These are phyloP conservation scores for Penicillium parvum DNA, from an alignment of 495 filamentous ascomycete species.

Conservation along the genomic window DNA sequence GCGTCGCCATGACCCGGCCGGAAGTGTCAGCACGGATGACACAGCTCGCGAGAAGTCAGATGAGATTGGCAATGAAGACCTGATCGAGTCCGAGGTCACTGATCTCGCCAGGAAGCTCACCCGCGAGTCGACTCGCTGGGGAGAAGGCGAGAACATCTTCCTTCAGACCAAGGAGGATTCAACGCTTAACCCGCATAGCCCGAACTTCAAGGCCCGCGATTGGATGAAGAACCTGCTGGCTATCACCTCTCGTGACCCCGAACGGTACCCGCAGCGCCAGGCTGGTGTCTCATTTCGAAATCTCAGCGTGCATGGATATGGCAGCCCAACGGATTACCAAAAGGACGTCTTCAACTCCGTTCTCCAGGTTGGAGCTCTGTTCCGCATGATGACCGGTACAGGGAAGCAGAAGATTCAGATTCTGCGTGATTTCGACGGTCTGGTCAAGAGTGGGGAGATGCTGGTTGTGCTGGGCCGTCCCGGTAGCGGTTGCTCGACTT, in stretches of 20 bases:
- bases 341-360: slow-evolving; percentile 71
- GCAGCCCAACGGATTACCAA: slow-evolving; percentile 73
- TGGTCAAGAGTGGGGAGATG: slow-evolving; percentile 75
- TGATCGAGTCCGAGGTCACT: slow-evolving; percentile 35
- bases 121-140: slow-evolving; percentile 38
- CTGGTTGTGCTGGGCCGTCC: slow-evolving; percentile 74
- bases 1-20: slow-evolving; percentile 21
- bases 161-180: slow-evolving; percentile 38
- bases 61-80: slow-evolving; percentile 27
- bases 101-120: slow-evolving; percentile 47
- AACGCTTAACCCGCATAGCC: slow-evolving; percentile 41
- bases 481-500: slow-evolving; percentile 67
- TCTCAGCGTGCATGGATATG: slow-evolving; percentile 73
- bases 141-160: slow-evolving; percentile 42
- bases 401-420: slow-evolving; percentile 62
- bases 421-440: slow-evolving; percentile 65
- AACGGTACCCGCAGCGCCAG: slow-evolving; percentile 39
- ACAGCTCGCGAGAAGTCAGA: slow-evolving; percentile 27
- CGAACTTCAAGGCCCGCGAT: slow-evolving; percentile 46
- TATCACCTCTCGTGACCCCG: slow-evolving; percentile 44
- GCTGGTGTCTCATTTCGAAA: slow-evolving; percentile 53
- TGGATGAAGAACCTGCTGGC: slow-evolving; percentile 52
- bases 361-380: slow-evolving; percentile 49
- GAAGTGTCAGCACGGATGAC: slow-evolving; percentile 29
- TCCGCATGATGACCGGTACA: slow-evolving; percentile 39